phyloP scores from a whole-genome alignment of 2,329 filamentous ascomycete species.

The Aureobasidium vineae region DNA sequence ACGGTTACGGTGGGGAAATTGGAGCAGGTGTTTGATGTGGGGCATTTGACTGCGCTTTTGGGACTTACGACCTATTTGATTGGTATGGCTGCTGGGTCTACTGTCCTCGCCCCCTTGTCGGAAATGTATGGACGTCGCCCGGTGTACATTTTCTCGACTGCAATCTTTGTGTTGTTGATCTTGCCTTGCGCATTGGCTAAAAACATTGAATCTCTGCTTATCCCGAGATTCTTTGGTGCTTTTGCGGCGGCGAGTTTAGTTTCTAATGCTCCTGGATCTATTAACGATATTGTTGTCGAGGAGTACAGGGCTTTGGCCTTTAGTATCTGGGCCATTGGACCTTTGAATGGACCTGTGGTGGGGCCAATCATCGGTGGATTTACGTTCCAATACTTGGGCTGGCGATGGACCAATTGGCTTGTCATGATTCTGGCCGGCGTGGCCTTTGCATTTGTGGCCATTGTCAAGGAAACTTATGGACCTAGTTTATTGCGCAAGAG shows the following conservation, averaged over 20 bases:
- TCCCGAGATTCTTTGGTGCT: slow-evolving; percentile 71
- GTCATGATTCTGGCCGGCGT: slow-evolving; percentile 68
- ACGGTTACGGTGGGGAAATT: slow-evolving; percentile 70
- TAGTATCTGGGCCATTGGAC: slow-evolving; percentile 78
- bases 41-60: slow-evolving; percentile 63
- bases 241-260: slow-evolving; percentile 78
- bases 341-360: slow-evolving; percentile 67
- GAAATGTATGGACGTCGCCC: slow-evolving; percentile 66
- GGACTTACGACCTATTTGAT: slow-evolving; percentile 77
- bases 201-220: slow-evolving; percentile 66
- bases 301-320: slow-evolving; percentile 80
- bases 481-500: slow-evolving; percentile 67
- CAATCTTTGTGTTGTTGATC: slow-evolving; percentile 64
- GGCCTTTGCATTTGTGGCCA: slow-evolving; percentile 58
- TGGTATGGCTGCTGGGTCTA: slow-evolving; percentile 68
- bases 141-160: slow-evolving; percentile 66
- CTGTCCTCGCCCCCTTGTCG: slow-evolving; percentile 71
- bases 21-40: slow-evolving; percentile 62
- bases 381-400: slow-evolving; percentile 72
- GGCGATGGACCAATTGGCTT: slow-evolving; percentile 60
- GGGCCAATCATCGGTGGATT: slow-evolving; percentile 80
- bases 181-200: slow-evolving; percentile 69
- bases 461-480: slow-evolving; percentile 72
- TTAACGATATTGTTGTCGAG: slow-evolving; percentile 79
- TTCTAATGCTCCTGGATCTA: slow-evolving; percentile 75